Percentiles rank a stretch among this genome's conserved stretches.
These are phyloP conservation scores for Boletus tomentosulus DNA, from an alignment of 768 basidiomycete genomes.

Conservation along the genomic window DNA sequence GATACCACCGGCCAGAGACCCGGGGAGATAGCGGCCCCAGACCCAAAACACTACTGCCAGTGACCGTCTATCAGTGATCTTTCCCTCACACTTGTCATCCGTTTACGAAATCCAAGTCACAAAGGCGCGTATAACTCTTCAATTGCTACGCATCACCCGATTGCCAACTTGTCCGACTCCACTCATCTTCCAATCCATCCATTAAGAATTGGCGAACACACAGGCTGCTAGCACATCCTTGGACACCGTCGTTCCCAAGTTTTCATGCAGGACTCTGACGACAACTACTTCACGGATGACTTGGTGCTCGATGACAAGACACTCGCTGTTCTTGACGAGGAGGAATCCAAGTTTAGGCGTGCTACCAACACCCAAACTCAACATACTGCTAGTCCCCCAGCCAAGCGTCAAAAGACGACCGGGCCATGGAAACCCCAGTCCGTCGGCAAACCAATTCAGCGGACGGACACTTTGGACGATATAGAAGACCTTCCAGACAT, in stretches of 20 bases:
- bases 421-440: constrained; percentile 42
- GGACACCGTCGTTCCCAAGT: not conserved
- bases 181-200: not conserved
- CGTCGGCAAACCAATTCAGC: constrained; percentile 21
- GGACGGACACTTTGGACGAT: constrained; percentile 32
- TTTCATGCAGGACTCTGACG: constrained; percentile 62
- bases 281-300: constrained; percentile 62
- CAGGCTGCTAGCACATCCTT: not conserved
- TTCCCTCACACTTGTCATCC: no score
- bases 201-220: not conserved
- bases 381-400: constrained; percentile 33
- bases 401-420: constrained; percentile 55
- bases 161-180: not conserved
- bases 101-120: no score
- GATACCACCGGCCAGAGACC: no score
- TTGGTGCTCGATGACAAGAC: constrained; percentile 59
- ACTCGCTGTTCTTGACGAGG: constrained; percentile 56
- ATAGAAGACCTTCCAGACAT: constrained; percentile 60
- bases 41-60: no score
- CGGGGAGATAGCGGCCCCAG: no score
- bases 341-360: constrained; percentile 41
- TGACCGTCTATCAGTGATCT: no score
- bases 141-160: not conserved
- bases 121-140: no score
- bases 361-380: constrained; percentile 24